These are phyloP conservation scores for Allium fistulosum DNA, from an alignment of 106 monocot species.

Conservation along the genomic window DNA sequence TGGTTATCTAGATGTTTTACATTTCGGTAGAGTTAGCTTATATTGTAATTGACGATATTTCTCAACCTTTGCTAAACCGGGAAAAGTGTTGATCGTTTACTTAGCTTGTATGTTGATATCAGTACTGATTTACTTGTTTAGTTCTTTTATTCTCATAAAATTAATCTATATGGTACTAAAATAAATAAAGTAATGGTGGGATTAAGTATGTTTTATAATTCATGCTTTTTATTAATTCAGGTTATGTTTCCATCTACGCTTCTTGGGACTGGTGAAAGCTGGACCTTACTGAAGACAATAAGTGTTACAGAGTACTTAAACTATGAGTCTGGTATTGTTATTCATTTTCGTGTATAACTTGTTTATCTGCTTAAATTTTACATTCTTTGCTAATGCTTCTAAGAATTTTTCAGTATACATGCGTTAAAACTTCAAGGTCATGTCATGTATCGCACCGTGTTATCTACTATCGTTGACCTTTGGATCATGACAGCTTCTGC, in stretches of 20 bases:
- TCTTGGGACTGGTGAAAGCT: slow-evolving; percentile 88
- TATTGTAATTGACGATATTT: slow-evolving; percentile 62
- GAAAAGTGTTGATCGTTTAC: no score
- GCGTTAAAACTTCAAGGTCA: no score
- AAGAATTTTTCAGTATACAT: no score
- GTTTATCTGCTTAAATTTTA: background rate
- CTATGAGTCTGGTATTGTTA: slow-evolving; percentile 75
- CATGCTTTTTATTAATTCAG: slow-evolving; percentile 19
- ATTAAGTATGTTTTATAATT: no score
- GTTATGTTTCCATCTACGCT: slow-evolving; percentile 99
- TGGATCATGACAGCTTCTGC: no score
- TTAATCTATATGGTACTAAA: no score
- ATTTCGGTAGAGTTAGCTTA: background rate
- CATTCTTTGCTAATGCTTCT: background rate
- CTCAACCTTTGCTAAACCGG: slow-evolving; percentile 60
- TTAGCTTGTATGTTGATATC: no score
- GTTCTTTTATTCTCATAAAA: no score
- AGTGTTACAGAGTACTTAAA: slow-evolving; percentile 98
- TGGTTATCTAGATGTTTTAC: background rate
- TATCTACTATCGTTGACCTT: no score
- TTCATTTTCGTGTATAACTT: background rate
- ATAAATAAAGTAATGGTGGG: no score
- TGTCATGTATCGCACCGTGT: no score
- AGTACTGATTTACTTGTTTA: no score
- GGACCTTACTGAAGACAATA: slow-evolving; percentile 96